These are phyloP conservation scores for Aureoboletus auriporus DNA, from an alignment of 768 basidiomycete species.

Conservation along the genomic window DNA sequence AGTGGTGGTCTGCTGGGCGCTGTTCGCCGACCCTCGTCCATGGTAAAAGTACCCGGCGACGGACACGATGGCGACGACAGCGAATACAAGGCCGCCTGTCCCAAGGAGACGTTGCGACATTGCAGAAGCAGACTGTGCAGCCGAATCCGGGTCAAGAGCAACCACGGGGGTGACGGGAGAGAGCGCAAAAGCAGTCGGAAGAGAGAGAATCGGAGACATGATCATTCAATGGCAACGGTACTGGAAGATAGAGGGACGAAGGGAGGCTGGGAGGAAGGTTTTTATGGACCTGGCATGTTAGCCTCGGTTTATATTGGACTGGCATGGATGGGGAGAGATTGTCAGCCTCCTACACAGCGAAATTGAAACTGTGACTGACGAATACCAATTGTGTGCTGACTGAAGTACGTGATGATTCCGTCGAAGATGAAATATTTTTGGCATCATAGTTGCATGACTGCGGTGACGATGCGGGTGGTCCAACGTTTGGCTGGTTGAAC, in stretches of 20 bases:
- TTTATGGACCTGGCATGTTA: constrained; percentile 7
- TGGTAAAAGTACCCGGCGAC: too few species aligned
- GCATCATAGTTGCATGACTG: too few species aligned
- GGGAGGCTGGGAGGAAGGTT: not conserved
- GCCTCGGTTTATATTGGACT: constrained; percentile 3
- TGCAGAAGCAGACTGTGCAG: not conserved
- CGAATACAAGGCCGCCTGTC: constrained; percentile 17
- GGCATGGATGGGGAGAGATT: not conserved
- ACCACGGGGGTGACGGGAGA: not conserved
- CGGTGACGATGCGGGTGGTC: too few species aligned
- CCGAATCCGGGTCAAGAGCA: not conserved
- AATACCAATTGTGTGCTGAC: not conserved
- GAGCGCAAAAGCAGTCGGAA: constrained; percentile 4
- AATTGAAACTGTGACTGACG: not conserved
- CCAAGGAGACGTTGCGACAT: not conserved
- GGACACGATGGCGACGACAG: constrained; percentile 2
- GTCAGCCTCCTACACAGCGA: constrained; percentile 8
- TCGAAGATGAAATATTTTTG: too few species aligned
- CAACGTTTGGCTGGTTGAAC: too few species aligned
- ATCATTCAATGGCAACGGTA: not conserved
- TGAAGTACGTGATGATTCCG: too few species aligned
- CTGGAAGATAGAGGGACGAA: not conserved
- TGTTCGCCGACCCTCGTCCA: too few species aligned
- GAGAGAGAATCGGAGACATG: constrained; percentile 18
- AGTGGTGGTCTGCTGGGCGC: too few species aligned